These are phyloP conservation scores for Fomitopsis pinicola DNA, from an alignment of 1,284 basidiomycete species.

Conservation along the genomic window DNA sequence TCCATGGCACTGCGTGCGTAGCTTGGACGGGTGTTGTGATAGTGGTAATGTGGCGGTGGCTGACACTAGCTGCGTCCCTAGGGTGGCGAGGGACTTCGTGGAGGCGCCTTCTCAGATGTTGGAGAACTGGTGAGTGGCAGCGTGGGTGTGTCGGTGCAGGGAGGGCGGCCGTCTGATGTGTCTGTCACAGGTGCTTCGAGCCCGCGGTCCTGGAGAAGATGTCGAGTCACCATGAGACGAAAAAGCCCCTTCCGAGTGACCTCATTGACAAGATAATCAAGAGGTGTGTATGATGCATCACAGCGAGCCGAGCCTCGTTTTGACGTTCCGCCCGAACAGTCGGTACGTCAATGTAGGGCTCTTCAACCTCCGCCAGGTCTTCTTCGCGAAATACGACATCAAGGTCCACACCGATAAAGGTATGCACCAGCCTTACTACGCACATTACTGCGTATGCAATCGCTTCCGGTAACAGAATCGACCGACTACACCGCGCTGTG, in stretches of 20 bases:
- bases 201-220: constrained; percentile 69
- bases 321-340: constrained; percentile 29
- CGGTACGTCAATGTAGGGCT: constrained; percentile 80
- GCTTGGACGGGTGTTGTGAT: background rate
- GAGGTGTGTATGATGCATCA: constrained; percentile 39
- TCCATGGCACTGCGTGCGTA: constrained; percentile 69
- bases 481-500: constrained; percentile 72
- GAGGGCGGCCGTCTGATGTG: background rate
- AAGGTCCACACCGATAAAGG: constrained; percentile 71
- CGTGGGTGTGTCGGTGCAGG: too few relatives aligned
- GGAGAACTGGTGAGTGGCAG: constrained; percentile 69
- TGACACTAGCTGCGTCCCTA: constrained; percentile 15
- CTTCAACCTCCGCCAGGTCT: constrained; percentile 76
- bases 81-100: constrained; percentile 79
- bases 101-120: constrained; percentile 89
- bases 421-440: constrained; percentile 18
- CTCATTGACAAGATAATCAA: constrained; percentile 76
- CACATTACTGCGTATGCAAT: background rate
- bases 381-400: constrained; percentile 79
- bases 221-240: constrained; percentile 75
- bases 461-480: constrained; percentile 34
- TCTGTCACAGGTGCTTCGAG: constrained; percentile 63
- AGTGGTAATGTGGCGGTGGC: background rate
- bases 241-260: constrained; percentile 68
- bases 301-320: background rate